Evolutionary conservation across 768 basidiomycete species (phyloP).

Genomic region (Pulveroboletus ravenelii): DNA sequence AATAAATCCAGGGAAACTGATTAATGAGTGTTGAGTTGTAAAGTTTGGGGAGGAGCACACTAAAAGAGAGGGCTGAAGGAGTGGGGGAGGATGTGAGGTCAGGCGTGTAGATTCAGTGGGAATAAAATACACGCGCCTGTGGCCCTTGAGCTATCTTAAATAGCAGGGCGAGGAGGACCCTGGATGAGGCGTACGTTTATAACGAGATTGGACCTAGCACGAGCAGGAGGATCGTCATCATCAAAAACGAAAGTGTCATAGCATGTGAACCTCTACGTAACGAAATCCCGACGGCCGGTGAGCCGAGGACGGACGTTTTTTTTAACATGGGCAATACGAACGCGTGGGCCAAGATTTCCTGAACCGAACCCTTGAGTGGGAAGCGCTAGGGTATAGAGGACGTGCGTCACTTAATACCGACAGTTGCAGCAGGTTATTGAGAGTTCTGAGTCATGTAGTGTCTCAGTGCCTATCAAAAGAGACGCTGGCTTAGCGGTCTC

Average conservation of each 20-base stretch:
- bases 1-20: conserved; percentile 5
- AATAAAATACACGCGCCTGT: conserved; percentile 1
- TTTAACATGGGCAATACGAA: background rate
- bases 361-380: too few relatives aligned
- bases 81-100: background rate
- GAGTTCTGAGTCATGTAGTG: too few relatives aligned
- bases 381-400: too few relatives aligned
- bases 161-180: conserved; percentile 16
- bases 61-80: background rate
- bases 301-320: background rate
- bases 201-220: too few relatives aligned
- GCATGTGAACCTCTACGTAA: conserved; percentile 10
- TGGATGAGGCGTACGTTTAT: conserved; percentile 5
- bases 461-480: too few relatives aligned
- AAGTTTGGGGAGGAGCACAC: background rate
- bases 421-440: too few relatives aligned
- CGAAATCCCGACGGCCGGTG: background rate
- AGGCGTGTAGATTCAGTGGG: conserved; percentile 4
- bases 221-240: conserved; percentile 2
- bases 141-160: conserved; percentile 12
- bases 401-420: too few relatives aligned
- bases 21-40: conserved; percentile 6
- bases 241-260: background rate
- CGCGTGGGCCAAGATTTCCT: too few relatives aligned
- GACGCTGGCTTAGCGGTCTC: conserved; percentile 5